These are phyloP conservation scores for Cinnamomum micranthum DNA, from an alignment of 164 flowering plant species.

Conservation along the genomic window DNA sequence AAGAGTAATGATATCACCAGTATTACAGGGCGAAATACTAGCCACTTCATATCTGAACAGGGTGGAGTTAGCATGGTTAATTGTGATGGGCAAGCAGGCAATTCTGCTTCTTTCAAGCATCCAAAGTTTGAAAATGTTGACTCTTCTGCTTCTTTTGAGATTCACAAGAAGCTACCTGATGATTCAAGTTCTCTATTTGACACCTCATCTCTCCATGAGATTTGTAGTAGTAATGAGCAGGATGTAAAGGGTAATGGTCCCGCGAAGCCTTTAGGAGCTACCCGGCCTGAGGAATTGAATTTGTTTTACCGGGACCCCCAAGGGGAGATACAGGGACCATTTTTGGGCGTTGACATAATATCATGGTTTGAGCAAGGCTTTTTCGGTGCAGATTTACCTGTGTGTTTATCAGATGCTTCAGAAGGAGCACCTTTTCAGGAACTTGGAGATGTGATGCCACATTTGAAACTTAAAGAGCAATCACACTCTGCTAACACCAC, in stretches of 20 bases:
- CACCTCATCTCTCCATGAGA: conserved; percentile 26
- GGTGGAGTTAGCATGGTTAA: neutral
- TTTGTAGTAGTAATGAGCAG: conserved; percentile 17
- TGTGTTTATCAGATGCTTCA: conserved; percentile 71
- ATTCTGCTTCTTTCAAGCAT: neutral
- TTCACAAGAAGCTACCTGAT: conserved; percentile 30
- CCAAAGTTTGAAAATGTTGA: conserved; percentile 17
- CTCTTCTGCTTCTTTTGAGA: conserved; percentile 20
- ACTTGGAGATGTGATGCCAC: conserved; percentile 78
- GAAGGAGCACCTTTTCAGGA: conserved; percentile 61
- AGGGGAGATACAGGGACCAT: conserved; percentile 91
- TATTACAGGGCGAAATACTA: conserved; percentile 16
- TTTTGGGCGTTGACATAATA: conserved; percentile 75
- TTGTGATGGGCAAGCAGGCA: neutral
- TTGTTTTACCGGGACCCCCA: conserved; percentile 85
- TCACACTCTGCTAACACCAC: conserved; percentile 16
- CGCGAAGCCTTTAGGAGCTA: conserved; percentile 20
- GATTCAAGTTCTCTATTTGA: conserved; percentile 37
- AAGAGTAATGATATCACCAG: conserved; percentile 7
- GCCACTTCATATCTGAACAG: neutral
- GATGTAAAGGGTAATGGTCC: conserved; percentile 16
- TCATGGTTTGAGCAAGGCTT: conserved; percentile 92
- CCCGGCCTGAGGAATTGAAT: conserved; percentile 62
- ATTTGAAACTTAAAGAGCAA: conserved; percentile 34
- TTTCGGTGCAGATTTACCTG: conserved; percentile 82